Conservation (phyloP, 768 basidiomycete genomes). For the Cystofilobasidium ferigula region DNA sequence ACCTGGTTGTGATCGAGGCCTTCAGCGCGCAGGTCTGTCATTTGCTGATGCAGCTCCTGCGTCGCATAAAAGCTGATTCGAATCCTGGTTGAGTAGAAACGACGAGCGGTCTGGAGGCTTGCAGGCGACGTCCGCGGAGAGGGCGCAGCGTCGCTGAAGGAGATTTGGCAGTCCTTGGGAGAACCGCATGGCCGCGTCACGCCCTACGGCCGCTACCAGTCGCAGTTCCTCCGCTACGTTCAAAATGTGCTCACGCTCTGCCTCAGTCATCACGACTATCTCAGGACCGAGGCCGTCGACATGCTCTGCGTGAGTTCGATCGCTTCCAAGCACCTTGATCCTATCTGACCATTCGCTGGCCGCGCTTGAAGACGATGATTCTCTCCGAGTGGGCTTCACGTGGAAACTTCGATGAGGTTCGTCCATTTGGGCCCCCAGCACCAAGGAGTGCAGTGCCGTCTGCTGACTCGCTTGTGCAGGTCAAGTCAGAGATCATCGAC, state of each 20-base stretch:
- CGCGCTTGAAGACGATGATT: constrained; percentile 57
- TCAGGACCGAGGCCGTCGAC: constrained; percentile 78
- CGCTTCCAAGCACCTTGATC: background rate
- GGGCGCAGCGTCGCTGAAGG: constrained; percentile 65
- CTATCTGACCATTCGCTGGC: background rate
- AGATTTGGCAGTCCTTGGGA: constrained; percentile 75
- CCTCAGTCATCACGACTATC: constrained; percentile 84
- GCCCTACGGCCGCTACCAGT: constrained; percentile 69
- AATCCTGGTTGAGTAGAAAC: constrained; percentile 53
- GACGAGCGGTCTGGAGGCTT: constrained; percentile 89
- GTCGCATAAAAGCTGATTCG: background rate
- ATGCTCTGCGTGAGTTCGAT: constrained; percentile 53
- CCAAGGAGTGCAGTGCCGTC: background rate
- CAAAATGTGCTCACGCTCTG: constrained; percentile 85
- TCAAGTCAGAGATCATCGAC: constrained; percentile 85
- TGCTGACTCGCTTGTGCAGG: background rate
- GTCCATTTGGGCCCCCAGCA: background rate
- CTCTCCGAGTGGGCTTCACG: constrained; percentile 77
- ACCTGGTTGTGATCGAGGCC: constrained; percentile 86
- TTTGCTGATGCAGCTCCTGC: background rate
- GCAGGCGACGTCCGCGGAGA: constrained; percentile 90
- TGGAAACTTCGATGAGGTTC: constrained; percentile 66
- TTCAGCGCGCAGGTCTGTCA: constrained; percentile 72
- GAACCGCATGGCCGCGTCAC: constrained; percentile 45
- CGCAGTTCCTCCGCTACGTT: constrained; percentile 67